These are phyloP conservation scores for Pholiota microspora DNA, from an alignment of 768 basidiomycete species.

Conservation along the genomic window DNA sequence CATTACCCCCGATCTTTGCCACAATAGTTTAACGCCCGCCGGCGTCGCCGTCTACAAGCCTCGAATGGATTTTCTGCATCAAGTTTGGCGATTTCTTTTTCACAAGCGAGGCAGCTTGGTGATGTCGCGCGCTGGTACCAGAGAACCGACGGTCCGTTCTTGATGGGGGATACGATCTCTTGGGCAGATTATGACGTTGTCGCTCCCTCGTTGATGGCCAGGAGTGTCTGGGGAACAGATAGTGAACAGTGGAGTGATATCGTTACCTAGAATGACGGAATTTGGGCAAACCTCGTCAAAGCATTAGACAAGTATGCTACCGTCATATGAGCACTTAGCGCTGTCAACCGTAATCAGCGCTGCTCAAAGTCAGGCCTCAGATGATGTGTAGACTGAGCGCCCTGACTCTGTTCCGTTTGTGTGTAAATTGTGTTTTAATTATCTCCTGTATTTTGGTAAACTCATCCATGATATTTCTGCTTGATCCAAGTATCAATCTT, in stretches of 20 bases:
- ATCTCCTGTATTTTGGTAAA: no score
- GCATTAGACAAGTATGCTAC: conserved; percentile 1
- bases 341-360: no score
- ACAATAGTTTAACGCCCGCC: not conserved
- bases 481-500: no score
- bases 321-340: not conserved
- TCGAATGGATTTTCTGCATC: not conserved
- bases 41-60: not conserved
- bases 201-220: conserved; percentile 24
- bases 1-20: not conserved
- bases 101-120: not conserved
- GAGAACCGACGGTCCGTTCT: conserved; percentile 1
- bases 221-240: conserved; percentile 25
- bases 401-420: no score
- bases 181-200: conserved; percentile 4
- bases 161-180: conserved; percentile 1
- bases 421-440: no score
- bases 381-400: no score
- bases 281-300: conserved; percentile 16
- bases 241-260: conserved; percentile 33
- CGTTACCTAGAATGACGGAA: conserved; percentile 5
- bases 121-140: not conserved
- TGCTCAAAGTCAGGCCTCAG: no score
- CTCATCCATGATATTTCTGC: no score
- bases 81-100: not conserved